Evolutionary conservation across 805 yeast species (phyloP).

Genomic region (Jamesozyma hellenica): DNA sequence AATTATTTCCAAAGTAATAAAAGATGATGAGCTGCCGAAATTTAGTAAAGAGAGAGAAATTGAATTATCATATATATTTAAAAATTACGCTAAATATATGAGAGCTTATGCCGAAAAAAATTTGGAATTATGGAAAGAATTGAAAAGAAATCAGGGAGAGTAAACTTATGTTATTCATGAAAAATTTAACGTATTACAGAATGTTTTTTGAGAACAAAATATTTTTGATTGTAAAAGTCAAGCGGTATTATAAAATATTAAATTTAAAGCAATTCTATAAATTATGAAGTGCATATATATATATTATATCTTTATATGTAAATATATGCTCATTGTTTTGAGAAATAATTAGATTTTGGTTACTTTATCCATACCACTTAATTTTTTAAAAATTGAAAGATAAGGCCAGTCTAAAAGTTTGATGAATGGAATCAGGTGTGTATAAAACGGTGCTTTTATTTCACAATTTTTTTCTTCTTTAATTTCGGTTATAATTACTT

Average conservation of each 20-base stretch:
- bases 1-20: conserved; percentile 24
- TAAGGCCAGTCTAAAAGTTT: conserved; percentile 63
- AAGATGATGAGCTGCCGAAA: conserved; percentile 26
- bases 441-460: conserved; percentile 67
- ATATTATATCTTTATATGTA: too few species aligned
- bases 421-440: conserved; percentile 60
- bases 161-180: neutral
- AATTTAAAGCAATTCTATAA: too few species aligned
- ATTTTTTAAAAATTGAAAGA: conserved; percentile 30
- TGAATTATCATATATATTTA: conserved; percentile 19
- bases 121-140: conserved; percentile 22
- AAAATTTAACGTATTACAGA: neutral
- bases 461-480: conserved; percentile 57
- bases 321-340: neutral
- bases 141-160: conserved; percentile 8
- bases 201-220: too few species aligned
- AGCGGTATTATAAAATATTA: neutral
- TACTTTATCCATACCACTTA: conserved; percentile 54
- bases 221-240: neutral
- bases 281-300: too few species aligned
- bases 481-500: conserved; percentile 43
- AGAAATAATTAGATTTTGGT: conserved; percentile 8
- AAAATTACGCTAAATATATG: conserved; percentile 22
- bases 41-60: conserved; percentile 18
- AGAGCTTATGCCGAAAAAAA: conserved; percentile 23